Evolutionary conservation across 345 rosid genomes (phyloP).

Genomic region (Schrenkiella parvula): DNA sequence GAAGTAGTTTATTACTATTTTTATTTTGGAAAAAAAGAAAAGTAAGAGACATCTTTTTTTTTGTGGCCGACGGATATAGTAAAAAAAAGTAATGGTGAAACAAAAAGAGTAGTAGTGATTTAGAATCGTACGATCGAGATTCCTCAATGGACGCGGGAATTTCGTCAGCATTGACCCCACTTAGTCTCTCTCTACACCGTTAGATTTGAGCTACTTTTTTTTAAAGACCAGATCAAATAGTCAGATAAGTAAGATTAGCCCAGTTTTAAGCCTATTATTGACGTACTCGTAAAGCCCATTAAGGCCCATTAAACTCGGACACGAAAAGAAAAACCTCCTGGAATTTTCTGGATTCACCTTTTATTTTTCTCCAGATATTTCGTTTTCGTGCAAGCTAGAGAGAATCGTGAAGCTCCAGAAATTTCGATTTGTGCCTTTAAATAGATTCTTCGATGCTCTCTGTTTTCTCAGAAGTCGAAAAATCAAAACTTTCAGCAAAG

Average conservation of each 20-base stretch:
- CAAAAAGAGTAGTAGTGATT: background rate
- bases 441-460: background rate
- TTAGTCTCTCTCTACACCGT: slow-evolving; percentile 3
- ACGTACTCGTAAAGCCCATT: background rate
- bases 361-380: background rate
- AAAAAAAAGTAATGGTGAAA: background rate
- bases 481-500: background rate
- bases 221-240: background rate
- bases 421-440: background rate
- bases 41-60: background rate
- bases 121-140: slow-evolving; percentile 20
- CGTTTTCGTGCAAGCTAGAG: background rate
- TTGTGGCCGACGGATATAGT: slow-evolving; percentile 34
- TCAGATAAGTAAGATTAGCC: background rate
- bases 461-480: background rate
- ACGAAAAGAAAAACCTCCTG: background rate
- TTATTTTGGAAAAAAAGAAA: background rate
- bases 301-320: background rate
- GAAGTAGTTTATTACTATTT: background rate
- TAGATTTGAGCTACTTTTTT: background rate
- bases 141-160: slow-evolving; percentile 24
- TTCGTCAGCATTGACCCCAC: slow-evolving; percentile 25
- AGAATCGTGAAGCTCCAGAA: background rate
- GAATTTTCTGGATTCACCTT: slow-evolving; percentile 1
- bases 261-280: background rate